These are phyloP conservation scores for Fraxinus dipetala DNA, from an alignment of 305 asterid species.

Conservation along the genomic window DNA sequence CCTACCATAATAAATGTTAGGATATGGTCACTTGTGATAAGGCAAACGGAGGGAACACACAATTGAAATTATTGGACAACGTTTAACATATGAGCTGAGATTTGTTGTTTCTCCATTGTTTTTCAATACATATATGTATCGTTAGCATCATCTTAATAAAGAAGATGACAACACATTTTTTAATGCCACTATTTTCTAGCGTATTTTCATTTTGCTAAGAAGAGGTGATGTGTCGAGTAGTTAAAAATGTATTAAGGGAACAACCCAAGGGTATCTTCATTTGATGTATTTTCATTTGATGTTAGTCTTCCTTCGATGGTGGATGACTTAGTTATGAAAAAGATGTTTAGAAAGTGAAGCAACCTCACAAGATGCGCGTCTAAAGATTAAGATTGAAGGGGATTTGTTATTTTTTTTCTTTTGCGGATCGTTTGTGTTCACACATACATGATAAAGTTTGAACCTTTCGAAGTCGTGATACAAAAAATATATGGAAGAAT, in stretches of 20 bases:
- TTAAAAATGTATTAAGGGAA: not conserved
- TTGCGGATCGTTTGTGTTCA: not conserved
- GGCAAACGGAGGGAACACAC: not conserved
- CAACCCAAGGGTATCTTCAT: not conserved
- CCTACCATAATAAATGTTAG: not conserved
- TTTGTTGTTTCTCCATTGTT: not conserved
- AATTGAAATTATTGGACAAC: not conserved
- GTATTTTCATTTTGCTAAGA: not conserved
- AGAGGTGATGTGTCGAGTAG: not conserved
- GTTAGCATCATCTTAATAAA: not conserved
- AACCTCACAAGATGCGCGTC: slow-evolving; percentile 12
- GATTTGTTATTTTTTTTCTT: not conserved
- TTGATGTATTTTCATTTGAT: too few relatives aligned
- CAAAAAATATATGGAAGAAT: not conserved
- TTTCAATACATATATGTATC: not conserved
- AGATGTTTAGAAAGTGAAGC: slow-evolving; percentile 7
- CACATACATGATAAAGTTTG: not conserved
- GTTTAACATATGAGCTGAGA: not conserved
- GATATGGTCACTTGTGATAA: not conserved
- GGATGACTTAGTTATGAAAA: not conserved
- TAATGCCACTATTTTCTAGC: not conserved
- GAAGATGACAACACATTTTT: not conserved
- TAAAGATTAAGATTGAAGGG: not conserved
- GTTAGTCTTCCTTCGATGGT: not conserved
- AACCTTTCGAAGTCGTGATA: not conserved